Evolutionary conservation across 2,329 filamentous ascomycete genomes (phyloP), one percentile per base, ranked within the genome.

Genomic region (Aspergillus intermedius): DNA sequence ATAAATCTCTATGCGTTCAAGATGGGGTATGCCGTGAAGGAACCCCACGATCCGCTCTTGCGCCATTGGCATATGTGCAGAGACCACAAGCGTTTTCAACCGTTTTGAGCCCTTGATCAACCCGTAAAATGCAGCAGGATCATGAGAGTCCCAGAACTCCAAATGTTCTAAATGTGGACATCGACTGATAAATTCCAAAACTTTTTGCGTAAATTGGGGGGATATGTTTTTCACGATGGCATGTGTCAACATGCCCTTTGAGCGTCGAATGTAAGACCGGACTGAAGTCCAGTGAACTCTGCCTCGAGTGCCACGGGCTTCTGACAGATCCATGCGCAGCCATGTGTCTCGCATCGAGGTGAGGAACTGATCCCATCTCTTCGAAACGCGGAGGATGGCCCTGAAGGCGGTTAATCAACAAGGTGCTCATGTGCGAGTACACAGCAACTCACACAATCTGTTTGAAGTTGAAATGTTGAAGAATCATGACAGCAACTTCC

Each of bases 331-430:
- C 9, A 84, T 62, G 49, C 77, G 63, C 49, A 66, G 68, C 77
- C 80, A 81, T 1, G 80, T 65, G 7, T 64, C 63, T 0, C 71
- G 68, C 22, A 74, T 60, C 3, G 72, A 74, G 8, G 62, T 64
- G 10, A 83, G 67, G 41, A 80, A 75, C n/a, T 59, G 63, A 9
- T 71, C 66, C 81, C 81, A 84, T 43, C 67, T 65, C 60, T 73
- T 78, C 34, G 75, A 82, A 2, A 83, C 80, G 6, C 76, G 72
- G 41, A 78, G 70, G 23, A 77, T 73, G 37, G 60, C 67, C 12
- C 75, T 75, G 19, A 45, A 10, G 13, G 17, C 30, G 9, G 42
- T 54, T 17, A 51, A 48, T 21, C 8, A 32, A 45, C 19, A 42
- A 23, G 3, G 2, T 30, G 23, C 17, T n/a, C n/a, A 7, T 25